Base-by-base conservation (phyloP, 495 filamentous ascomycete species). In the Alectoria sarmentosa region DNA sequence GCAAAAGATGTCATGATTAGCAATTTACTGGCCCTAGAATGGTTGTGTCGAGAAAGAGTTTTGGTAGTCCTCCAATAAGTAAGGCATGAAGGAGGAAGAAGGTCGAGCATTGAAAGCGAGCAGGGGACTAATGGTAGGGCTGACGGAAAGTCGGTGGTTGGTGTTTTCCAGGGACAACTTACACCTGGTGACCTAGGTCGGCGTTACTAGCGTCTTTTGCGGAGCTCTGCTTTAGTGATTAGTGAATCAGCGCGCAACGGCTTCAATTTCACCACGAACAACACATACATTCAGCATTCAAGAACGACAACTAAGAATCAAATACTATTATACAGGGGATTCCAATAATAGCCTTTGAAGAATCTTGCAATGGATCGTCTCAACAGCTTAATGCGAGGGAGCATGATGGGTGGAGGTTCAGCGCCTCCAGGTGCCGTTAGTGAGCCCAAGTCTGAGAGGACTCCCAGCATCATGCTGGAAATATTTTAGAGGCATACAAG, bases 391-490 rank as follows among this genome's bases (percentile, higher is more conserved):
- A 82, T 96, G 64, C 83, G 87, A 70, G 84, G 88, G 71, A 87
- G 89, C 70, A 85, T 86, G 76, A 90, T 95, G 85, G 86, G 86
- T 62, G 85, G 89, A 71, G 82, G 80, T 34, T 84, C 84, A 64
- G 80, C 82, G 69, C 83, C 85, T 64, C 88, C 90, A 39, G 89
- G 88, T 79, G 83, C 89, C 76, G 91, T 95, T 85, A 80, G 89
- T 83, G 56, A 61, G 65, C 37, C 1, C 23, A n/a, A 32, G n/a
- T 52, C 59, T 44, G 3, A 56, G 23, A n/a, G 6, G 36, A 37
- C 4, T 37, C 36, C 56, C 13, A 37, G 9, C 28, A 57, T 44
- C 48, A 21, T 28, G 38, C 11, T 26, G 4, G 19, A 36, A 21
- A 21, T n/a, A 19, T 10, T 34, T 5, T 17, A 6, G 0, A 6